Base-by-base conservation (phyloP, 1,139 yeast species). In the Torulaspora pretoriensis region DNA sequence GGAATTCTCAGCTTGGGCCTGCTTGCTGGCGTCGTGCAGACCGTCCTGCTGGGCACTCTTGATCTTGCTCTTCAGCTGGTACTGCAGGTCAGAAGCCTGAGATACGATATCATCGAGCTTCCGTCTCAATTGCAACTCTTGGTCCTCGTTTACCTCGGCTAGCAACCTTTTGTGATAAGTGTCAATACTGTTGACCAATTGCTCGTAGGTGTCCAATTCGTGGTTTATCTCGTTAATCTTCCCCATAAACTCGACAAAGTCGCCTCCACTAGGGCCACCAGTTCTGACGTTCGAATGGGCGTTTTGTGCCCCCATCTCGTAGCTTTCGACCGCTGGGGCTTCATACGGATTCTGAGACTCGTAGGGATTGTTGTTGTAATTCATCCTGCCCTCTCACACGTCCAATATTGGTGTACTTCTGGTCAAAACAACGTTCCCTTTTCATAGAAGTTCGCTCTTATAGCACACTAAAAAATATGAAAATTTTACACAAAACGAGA, bases 1-100 rank as follows among this genome's bases (percentile, higher is more conserved):
- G 48, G 86, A 78, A 61, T 85, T 84, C 65, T 89, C 96, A 38
- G 95, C 95, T 71, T 92, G 98, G 47, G 85, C 87, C 63, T 80
- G 80, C 69, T 88, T 88, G 57, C 95, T 85, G 45, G 78, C 72
- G 69, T 89, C 96, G 47, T 73, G 73, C 55, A 80, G 75, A 47
- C 87, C 83, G 43, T 77, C 79, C 47, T 81, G 78, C 68, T 88
- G 95, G 38, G 86, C 81, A 51, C 77, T 72, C 67, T 87, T 86
- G 64, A 92, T 84, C 59, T 89, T 77, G 49, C 74, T 69, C 65
- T 87, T 88, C 65, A 92, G 78, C 53, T 77, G 75, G 57, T 77
- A 76, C 59, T 92, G 95, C 56, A 88, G 74, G 43, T 85, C 78
- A 41, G 86, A 78, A 4, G 96, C 87, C 62, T 89, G 95, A 40